Conservation (phyloP, 805 yeast species). For the Yamadazyma sp. region DNA sequence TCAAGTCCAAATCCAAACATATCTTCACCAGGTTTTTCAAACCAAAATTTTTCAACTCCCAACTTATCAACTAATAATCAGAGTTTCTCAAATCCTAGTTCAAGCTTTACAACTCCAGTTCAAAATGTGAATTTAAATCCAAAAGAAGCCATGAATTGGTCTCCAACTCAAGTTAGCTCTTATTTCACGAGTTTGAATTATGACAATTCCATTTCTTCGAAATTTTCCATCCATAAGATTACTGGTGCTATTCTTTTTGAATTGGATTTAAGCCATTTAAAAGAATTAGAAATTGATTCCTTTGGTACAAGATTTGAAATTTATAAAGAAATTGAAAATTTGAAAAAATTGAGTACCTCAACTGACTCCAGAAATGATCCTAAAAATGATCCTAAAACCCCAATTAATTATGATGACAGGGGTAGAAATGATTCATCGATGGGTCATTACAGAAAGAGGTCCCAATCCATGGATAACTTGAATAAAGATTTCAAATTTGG, state of each 20-base stretch:
- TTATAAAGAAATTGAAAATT: slow-evolving; percentile 79
- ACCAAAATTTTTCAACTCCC: background rate
- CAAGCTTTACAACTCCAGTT: background rate
- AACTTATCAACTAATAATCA: background rate
- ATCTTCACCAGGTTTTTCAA: background rate
- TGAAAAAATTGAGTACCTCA: slow-evolving; percentile 27
- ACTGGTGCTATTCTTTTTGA: slow-evolving; percentile 84
- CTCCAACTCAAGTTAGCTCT: slow-evolving; percentile 79
- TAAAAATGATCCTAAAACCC: slow-evolving; percentile 8
- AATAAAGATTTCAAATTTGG: slow-evolving; percentile 7
- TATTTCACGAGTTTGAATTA: slow-evolving; percentile 74
- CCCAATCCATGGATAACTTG: slow-evolving; percentile 34
- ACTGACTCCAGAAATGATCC: background rate
- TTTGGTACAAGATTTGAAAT: slow-evolving; percentile 96
- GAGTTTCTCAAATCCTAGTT: background rate
- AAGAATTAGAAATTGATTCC: slow-evolving; percentile 86
- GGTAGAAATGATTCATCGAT: background rate
- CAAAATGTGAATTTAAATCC: slow-evolving; percentile 43
- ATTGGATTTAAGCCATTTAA: slow-evolving; percentile 78
- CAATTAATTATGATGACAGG: background rate
- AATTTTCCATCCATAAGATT: slow-evolving; percentile 83
- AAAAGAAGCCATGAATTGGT: slow-evolving; percentile 60
- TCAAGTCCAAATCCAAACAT: slow-evolving; percentile 2
- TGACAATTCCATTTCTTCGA: slow-evolving; percentile 68
- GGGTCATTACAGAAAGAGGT: slow-evolving; percentile 44